These are phyloP conservation scores for Zoysia matrella DNA, from an alignment of 202 grass and related monocot species.

Conservation along the genomic window DNA sequence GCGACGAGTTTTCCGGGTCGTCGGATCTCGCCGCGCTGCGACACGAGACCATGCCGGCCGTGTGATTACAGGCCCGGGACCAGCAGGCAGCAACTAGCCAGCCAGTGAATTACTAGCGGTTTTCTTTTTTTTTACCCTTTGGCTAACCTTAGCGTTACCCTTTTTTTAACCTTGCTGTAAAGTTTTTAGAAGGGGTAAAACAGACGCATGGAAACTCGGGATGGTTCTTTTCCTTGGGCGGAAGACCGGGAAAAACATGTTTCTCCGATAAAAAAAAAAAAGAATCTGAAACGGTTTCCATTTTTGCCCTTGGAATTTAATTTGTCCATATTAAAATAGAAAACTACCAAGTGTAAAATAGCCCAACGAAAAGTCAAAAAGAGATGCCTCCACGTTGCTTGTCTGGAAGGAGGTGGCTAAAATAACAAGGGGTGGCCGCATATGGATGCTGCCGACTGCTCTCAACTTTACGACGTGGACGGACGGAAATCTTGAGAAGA, in stretches of 20 bases:
- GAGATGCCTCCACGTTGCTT: neutral
- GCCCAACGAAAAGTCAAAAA: neutral
- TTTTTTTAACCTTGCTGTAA: slow-evolving; percentile 58
- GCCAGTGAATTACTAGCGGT: slow-evolving; percentile 39
- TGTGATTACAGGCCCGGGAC: slow-evolving; percentile 1
- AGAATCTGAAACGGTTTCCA: slow-evolving; percentile 8
- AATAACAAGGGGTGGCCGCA: neutral
- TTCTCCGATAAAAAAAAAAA: too few species aligned
- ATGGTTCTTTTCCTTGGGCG: slow-evolving; percentile 28
- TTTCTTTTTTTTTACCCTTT: slow-evolving; percentile 6
- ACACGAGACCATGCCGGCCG: slow-evolving; percentile 62
- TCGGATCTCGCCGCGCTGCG: slow-evolving; percentile 58
- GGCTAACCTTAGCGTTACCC: slow-evolving; percentile 56
- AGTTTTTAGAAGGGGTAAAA: slow-evolving; percentile 47
- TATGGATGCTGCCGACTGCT: slow-evolving; percentile 10
- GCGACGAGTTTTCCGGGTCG: slow-evolving; percentile 34
- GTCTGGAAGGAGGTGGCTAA: neutral
- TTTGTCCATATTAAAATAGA: neutral
- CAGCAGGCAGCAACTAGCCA: neutral
- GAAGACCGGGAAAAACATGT: neutral
- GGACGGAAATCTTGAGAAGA: neutral
- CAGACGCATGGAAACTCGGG: slow-evolving; percentile 11
- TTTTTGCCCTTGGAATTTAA: neutral
- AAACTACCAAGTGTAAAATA: neutral
- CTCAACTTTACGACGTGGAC: slow-evolving; percentile 4